These are phyloP conservation scores for Beauveria caledonica DNA, from an alignment of 2,329 filamentous ascomycete species.

Conservation along the genomic window DNA sequence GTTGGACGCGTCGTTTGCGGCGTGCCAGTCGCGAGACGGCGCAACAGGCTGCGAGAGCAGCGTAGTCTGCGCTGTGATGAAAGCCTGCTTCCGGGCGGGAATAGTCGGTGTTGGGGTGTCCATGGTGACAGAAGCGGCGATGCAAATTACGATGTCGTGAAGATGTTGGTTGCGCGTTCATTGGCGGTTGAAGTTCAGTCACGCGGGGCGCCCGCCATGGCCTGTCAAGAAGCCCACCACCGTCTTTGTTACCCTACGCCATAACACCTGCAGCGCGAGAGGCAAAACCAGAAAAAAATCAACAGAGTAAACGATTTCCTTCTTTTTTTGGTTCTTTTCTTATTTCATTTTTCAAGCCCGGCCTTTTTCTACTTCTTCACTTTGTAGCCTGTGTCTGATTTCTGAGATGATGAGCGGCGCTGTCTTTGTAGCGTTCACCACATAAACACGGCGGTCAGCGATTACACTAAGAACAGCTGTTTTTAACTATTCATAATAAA, in stretches of 20 bases:
- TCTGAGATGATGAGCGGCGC: no score
- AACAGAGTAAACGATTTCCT: neutral
- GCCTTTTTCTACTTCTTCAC: no score
- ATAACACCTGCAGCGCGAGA: no score
- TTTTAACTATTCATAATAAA: no score
- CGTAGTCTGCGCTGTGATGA: conserved; percentile 55
- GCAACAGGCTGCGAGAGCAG: conserved; percentile 51
- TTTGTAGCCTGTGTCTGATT: no score
- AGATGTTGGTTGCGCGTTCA: neutral
- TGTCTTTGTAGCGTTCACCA: no score
- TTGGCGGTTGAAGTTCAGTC: neutral
- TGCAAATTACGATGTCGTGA: neutral
- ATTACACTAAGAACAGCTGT: no score
- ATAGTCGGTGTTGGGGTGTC: conserved; percentile 39
- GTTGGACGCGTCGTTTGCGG: conserved; percentile 35
- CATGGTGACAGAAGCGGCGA: neutral
- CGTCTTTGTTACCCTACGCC: no score
- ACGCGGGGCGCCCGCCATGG: neutral
- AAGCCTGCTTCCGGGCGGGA: conserved; percentile 54
- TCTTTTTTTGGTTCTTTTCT: neutral
- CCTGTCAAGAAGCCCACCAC: neutral
- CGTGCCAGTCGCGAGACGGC: conserved; percentile 46
- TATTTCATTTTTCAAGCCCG: no score
- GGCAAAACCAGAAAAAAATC: no score
- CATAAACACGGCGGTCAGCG: no score